phyloP scores from a whole-genome alignment of 2,329 filamentous ascomycete genomes.

The Talaromyces piceae region DNA sequence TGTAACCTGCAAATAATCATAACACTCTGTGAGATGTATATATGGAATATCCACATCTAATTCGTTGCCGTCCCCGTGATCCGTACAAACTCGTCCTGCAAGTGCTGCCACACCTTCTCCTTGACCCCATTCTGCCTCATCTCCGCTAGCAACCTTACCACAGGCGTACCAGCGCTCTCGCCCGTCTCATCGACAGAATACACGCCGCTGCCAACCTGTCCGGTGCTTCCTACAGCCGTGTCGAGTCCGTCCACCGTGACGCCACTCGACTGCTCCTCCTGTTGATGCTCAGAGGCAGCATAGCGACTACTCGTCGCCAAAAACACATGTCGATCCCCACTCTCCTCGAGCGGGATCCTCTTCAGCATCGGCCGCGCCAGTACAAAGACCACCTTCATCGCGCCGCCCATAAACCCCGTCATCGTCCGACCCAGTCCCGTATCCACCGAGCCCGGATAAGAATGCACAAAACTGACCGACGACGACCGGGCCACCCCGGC shows the following conservation, averaged over 20 bases:
- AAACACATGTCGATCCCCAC: conserved; percentile 40
- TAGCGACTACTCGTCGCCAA: conserved; percentile 27
- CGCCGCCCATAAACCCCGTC: conserved; percentile 22
- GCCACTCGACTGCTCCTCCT: neutral
- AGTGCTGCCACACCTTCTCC: conserved; percentile 1
- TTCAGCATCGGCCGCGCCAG: neutral
- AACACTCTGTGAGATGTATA: too few relatives aligned
- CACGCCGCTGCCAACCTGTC: conserved; percentile 12
- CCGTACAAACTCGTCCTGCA: conserved; percentile 1
- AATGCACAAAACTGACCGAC: conserved; percentile 31
- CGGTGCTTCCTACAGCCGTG: conserved; percentile 12
- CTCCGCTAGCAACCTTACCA: neutral
- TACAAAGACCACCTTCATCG: neutral
- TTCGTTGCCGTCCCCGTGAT: neutral
- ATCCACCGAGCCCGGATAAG: conserved; percentile 34
- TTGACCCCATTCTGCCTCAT: neutral
- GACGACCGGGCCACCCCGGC: conserved; percentile 15
- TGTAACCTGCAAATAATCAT: too few relatives aligned
- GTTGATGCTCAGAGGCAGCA: conserved; percentile 1
- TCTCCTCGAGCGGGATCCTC: conserved; percentile 23
- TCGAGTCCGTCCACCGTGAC: conserved; percentile 6
- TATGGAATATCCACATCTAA: too few relatives aligned
- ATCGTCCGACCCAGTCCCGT: conserved; percentile 21
- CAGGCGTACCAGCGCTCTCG: conserved; percentile 1
- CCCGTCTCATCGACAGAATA: conserved; percentile 14